These are phyloP conservation scores for Penicillium mononematosum DNA, from an alignment of 495 filamentous ascomycete genomes.

Conservation along the genomic window DNA sequence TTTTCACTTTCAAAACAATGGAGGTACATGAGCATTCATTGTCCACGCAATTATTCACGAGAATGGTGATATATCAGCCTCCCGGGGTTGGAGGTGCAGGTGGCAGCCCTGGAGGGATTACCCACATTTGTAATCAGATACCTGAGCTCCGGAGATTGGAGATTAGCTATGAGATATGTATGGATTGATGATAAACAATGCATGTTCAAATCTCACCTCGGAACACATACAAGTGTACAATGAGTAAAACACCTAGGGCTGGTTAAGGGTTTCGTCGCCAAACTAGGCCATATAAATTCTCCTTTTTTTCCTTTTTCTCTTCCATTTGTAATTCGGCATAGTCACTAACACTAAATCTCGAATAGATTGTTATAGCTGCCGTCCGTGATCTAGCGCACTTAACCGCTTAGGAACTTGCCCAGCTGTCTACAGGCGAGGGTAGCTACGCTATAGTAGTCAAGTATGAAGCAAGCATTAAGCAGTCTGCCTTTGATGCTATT, in stretches of 20 bases:
- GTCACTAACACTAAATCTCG: neutral
- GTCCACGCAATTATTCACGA: neutral
- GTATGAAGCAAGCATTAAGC: conserved; percentile 37
- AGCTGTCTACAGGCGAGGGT: conserved; percentile 26
- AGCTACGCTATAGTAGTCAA: conserved; percentile 43
- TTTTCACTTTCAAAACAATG: neutral
- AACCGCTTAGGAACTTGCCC: conserved; percentile 11
- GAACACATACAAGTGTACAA: neutral
- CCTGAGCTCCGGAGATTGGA: neutral
- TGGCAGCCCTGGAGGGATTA: neutral
- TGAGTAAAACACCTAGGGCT: neutral
- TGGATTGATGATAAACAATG: neutral
- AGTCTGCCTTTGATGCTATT: conserved; percentile 26
- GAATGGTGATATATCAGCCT: neutral
- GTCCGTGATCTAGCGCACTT: conserved; percentile 35
- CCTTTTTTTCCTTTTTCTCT: neutral
- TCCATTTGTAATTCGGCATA: neutral
- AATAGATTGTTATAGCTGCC: conserved; percentile 45
- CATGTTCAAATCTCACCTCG: neutral
- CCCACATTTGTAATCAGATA: neutral
- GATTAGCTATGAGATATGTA: neutral
- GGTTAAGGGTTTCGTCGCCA: neutral
- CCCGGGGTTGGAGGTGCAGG: neutral
- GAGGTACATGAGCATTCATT: neutral
- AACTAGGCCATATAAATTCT: neutral